A percentile compares a stretch with the other conserved stretches of the same genome.
Conservation (phyloP, 1,284 basidiomycete genomes). For the Trichosporon sp. region DNA sequence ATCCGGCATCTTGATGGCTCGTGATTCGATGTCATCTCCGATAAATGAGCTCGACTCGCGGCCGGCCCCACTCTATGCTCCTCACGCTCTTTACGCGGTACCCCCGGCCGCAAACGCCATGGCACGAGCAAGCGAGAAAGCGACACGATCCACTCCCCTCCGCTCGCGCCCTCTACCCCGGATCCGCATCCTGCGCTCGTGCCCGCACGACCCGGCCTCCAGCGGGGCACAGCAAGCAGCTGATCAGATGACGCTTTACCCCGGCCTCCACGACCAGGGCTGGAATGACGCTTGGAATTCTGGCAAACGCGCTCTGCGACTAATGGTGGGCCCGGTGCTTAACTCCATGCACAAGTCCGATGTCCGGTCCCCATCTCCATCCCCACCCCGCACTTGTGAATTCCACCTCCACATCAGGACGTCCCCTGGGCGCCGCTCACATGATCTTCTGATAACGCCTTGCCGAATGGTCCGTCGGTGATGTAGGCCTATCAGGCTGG, state of each 20-base stretch:
- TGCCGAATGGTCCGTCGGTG: background rate
- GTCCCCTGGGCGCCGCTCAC: background rate
- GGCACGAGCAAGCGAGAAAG: background rate
- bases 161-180: background rate
- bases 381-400: background rate
- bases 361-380: background rate
- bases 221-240: background rate
- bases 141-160: background rate
- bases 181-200: background rate
- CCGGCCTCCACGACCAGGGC: background rate
- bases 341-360: background rate
- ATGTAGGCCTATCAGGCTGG: background rate
- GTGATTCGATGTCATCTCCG: background rate
- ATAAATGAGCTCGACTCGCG: background rate
- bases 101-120: background rate
- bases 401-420: background rate
- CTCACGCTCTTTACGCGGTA: background rate
- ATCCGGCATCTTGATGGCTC: slow-evolving; percentile 2
- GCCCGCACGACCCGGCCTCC: background rate
- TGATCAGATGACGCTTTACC: background rate
- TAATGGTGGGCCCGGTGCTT: background rate
- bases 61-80: background rate
- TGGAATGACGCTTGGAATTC: background rate
- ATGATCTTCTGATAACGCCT: background rate
- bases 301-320: background rate